These are phyloP conservation scores for Fusarium falciforme DNA, from an alignment of 2,329 filamentous ascomycete species.

Conservation along the genomic window DNA sequence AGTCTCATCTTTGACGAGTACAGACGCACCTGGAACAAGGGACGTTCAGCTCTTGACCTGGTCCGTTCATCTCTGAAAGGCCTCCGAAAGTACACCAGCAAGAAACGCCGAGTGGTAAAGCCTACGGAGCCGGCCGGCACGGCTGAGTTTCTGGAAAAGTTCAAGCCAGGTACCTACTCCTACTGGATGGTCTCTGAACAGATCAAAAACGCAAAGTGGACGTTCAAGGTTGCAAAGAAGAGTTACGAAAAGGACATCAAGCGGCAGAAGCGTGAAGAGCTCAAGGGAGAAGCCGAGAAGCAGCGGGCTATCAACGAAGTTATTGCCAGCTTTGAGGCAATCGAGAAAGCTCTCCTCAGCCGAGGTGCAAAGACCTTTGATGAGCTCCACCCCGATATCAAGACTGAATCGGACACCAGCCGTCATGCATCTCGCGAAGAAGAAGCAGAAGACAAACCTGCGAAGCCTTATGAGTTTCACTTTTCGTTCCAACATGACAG, in stretches of 20 bases:
- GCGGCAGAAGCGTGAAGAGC: conserved; percentile 9
- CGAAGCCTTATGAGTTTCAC: conserved; percentile 57
- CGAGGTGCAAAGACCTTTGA: conserved; percentile 75
- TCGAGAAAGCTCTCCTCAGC: conserved; percentile 57
- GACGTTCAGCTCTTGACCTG: conserved; percentile 69
- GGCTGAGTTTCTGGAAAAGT: conserved; percentile 64
- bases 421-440: background rate
- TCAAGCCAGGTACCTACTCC: conserved; percentile 68
- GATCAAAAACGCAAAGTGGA: conserved; percentile 48
- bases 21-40: conserved; percentile 50
- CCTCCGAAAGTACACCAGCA: conserved; percentile 58
- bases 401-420: conserved; percentile 31
- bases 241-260: conserved; percentile 41
- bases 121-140: conserved; percentile 50
- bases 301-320: conserved; percentile 59
- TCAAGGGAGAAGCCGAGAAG: conserved; percentile 60
- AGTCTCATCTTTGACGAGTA: conserved; percentile 50
- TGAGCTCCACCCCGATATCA: conserved; percentile 70
- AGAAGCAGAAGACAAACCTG: conserved; percentile 24
- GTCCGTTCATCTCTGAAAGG: conserved; percentile 64
- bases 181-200: conserved; percentile 63
- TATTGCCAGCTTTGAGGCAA: conserved; percentile 17
- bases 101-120: conserved; percentile 22
- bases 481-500: conserved; percentile 65
- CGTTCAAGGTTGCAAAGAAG: conserved; percentile 48